phyloP scores from a whole-genome alignment of 1,139 yeast genomes.

The Suhomyces terraborum region DNA sequence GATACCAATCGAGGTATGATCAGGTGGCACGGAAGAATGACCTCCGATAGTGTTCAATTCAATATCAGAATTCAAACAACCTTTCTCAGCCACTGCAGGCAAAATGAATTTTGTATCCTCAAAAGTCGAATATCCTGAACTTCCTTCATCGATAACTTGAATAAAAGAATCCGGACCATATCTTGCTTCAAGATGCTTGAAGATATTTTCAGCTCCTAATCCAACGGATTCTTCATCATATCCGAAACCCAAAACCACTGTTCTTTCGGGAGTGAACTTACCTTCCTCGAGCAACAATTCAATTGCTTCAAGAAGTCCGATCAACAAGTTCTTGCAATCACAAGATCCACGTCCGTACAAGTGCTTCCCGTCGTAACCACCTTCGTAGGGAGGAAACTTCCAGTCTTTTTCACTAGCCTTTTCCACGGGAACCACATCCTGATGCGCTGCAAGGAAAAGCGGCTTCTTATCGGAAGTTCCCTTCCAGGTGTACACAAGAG shows the following conservation, averaged over 20 bases:
- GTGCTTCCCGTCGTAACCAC: conserved; percentile 40
- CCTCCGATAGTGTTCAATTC: conserved; percentile 50
- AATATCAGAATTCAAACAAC: conserved; percentile 41
- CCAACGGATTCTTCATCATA: conserved; percentile 53
- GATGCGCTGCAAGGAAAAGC: conserved; percentile 48
- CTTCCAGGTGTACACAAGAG: conserved; percentile 40
- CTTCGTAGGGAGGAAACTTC: conserved; percentile 48
- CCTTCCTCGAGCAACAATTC: conserved; percentile 42
- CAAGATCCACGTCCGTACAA: conserved; percentile 49
- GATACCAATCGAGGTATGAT: conserved; percentile 50
- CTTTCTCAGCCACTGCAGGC: conserved; percentile 57
- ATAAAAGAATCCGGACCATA: conserved; percentile 45
- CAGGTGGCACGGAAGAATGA: conserved; percentile 51
- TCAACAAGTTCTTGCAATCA: conserved; percentile 49
- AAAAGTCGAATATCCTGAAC: conserved; percentile 31
- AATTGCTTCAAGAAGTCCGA: conserved; percentile 43
- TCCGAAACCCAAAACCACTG: conserved; percentile 48
- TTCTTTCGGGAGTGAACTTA: conserved; percentile 41
- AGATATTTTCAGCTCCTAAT: conserved; percentile 36
- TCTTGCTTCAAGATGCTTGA: conserved; percentile 29
- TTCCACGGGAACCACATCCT: conserved; percentile 54
- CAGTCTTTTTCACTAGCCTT: conserved; percentile 41
- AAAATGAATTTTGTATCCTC: conserved; percentile 53
- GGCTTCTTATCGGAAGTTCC: conserved; percentile 39
- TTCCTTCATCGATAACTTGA: conserved; percentile 51